Evolutionary conservation across 768 basidiomycete species (phyloP), one percentile per base, ranked within the genome.

Genomic region (Russula earlei): DNA sequence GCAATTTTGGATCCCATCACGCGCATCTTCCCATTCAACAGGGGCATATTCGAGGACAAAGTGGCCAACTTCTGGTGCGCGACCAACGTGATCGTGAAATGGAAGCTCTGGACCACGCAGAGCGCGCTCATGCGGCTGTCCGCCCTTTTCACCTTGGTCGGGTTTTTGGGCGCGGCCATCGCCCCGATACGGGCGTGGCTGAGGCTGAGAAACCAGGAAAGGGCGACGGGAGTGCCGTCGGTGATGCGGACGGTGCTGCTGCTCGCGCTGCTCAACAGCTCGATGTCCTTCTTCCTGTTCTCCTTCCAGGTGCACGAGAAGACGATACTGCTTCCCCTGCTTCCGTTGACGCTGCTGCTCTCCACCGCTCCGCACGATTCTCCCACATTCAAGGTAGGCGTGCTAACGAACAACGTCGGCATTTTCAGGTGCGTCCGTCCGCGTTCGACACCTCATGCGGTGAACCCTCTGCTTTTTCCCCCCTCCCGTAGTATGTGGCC

Each of bases 401-500:
- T 78, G 3, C 68, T 91, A 36, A 77, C 86, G 12, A 91, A 91
- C 65, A 91, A 94, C 60, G 80, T 91, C 6, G 89, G 84, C 6
- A 79, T 86, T 1, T 95, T 95, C 71, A 93, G 91, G 94, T 93
- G 40, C 40, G 80, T 63, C 7, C 10, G 2, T 38, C 22, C 34
- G 24, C 19, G 17, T 29, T 34, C 12, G 31, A 25, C 6, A 22
- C n/a, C 10, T 31, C n/a, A 10, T 6, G 12, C 17, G 19, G 11
- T 41, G 40, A 55, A 60, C 50, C 41, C 29, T 49, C 25, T 46
- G 33, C 33, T 12, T 17, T 47, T 65, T n/a, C n/a, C n/a, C n/a
- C n/a, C n/a, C n/a, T n/a, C n/a, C n/a, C n/a, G n/a, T n/a, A 94
- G 94, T 66, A 93, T 96, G 89, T 97, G 88, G 86, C 93, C 94